Conservation (phyloP, 2,329 filamentous ascomycete species). For the Pseudogymnoascus sp. region DNA sequence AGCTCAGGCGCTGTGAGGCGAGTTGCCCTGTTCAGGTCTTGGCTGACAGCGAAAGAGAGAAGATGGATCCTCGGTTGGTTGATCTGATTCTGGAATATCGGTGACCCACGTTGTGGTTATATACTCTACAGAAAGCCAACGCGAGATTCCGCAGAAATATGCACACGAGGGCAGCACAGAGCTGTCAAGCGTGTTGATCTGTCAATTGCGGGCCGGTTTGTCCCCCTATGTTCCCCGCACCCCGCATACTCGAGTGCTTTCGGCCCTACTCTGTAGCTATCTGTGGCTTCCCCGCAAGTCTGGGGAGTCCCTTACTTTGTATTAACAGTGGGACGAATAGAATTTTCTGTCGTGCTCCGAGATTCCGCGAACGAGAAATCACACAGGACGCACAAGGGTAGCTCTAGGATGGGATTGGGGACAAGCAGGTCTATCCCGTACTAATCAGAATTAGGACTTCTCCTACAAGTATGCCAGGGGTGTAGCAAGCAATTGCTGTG, state of each 20-base stretch:
- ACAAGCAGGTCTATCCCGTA: background rate
- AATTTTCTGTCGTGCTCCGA: background rate
- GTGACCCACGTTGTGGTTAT: constrained; percentile 4
- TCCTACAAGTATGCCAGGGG: background rate
- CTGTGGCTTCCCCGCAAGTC: background rate
- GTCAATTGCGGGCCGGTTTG: constrained; percentile 4
- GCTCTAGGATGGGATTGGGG: background rate
- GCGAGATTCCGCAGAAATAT: background rate
- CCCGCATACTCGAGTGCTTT: constrained; percentile 1
- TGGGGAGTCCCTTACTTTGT: constrained; percentile 2
- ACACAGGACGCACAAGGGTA: background rate
- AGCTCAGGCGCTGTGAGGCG: background rate
- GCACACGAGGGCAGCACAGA: background rate
- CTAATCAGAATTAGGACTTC: background rate
- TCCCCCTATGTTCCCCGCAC: constrained; percentile 3
- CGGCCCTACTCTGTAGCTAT: background rate
- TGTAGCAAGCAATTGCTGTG: background rate
- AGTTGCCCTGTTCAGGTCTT: background rate
- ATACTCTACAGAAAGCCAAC: background rate
- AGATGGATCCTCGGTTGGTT: background rate
- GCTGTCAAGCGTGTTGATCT: constrained; percentile 1
- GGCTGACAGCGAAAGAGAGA: background rate
- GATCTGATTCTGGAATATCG: constrained; percentile 4
- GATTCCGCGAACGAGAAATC: background rate
- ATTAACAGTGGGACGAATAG: background rate